Percentiles rank a stretch among this genome's conserved stretches.
Conservation (phyloP, 2,329 filamentous ascomycete genomes). For the Dothistroma septosporum region DNA sequence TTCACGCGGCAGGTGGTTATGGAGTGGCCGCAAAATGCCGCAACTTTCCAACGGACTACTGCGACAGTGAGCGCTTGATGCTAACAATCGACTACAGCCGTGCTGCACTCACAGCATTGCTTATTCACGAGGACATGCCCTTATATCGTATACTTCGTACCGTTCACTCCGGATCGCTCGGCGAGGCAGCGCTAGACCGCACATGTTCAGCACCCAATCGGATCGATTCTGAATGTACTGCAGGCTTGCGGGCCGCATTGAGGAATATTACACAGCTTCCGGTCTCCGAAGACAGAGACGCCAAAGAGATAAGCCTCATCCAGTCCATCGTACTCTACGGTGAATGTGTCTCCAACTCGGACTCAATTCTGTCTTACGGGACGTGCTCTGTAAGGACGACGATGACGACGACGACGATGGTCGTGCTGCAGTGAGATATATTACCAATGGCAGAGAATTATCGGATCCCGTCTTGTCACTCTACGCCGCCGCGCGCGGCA, state of each 20-base stretch:
- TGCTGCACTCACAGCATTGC: not conserved
- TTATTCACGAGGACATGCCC: conserved; percentile 3
- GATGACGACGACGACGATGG: not conserved
- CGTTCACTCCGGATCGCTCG: not conserved
- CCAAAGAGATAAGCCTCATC: conserved; percentile 2
- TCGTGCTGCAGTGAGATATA: not conserved
- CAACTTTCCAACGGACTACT: not conserved
- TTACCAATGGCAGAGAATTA: not conserved
- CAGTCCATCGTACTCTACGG: conserved; percentile 1
- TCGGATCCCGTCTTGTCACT: not conserved
- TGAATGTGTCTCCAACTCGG: not conserved
- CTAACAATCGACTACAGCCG: conserved; percentile 5
- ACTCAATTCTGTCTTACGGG: conserved; percentile 4
- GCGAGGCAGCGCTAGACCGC: not conserved
- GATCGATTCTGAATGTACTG: not conserved
- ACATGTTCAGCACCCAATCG: not conserved
- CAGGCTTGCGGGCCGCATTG: not conserved
- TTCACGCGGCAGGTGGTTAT: not conserved
- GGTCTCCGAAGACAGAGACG: not conserved
- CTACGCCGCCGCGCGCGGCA: conserved; percentile 1
- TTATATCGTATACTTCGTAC: conserved; percentile 1
- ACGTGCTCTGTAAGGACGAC: not conserved
- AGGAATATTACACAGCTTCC: not conserved
- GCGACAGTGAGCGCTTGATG: conserved; percentile 2
- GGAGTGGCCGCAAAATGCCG: conserved; percentile 2